A percentile compares a stretch with the other conserved stretches of the same genome.
phyloP scores from a whole-genome alignment of 179 eudicot species.

The Sideroxylon spinosum region DNA sequence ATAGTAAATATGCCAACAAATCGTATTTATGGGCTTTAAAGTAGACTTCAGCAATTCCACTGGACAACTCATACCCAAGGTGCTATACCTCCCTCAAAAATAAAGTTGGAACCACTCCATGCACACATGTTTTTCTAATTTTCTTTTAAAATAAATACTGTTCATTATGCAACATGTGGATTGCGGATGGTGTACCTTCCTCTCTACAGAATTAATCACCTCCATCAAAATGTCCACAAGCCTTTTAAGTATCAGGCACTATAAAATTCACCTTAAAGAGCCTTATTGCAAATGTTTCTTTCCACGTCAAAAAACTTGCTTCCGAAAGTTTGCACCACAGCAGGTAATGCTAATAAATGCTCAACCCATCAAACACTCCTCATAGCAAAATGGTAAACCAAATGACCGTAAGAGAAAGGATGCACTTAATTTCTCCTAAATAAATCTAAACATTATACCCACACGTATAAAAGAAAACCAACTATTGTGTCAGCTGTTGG shows the following conservation, averaged over 20 bases:
- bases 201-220: neutral
- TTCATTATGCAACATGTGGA: neutral
- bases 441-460: neutral
- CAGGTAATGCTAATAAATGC: neutral
- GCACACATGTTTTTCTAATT: neutral
- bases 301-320: neutral
- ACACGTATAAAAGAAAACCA: neutral
- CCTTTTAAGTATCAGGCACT: neutral
- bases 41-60: neutral
- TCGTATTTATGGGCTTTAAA: neutral
- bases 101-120: conserved; percentile 3
- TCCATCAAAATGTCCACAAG: neutral
- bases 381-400: neutral
- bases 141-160: neutral
- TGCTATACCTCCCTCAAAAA: neutral
- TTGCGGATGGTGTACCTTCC: neutral
- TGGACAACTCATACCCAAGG: neutral
- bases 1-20: neutral
- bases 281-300: neutral
- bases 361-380: neutral
- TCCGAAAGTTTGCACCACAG: neutral
- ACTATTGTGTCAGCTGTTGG: neutral
- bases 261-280: neutral
- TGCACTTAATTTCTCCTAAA: neutral
- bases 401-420: neutral